phyloP scores from a whole-genome alignment of 345 rosid species.

The Triadica sebifera region DNA sequence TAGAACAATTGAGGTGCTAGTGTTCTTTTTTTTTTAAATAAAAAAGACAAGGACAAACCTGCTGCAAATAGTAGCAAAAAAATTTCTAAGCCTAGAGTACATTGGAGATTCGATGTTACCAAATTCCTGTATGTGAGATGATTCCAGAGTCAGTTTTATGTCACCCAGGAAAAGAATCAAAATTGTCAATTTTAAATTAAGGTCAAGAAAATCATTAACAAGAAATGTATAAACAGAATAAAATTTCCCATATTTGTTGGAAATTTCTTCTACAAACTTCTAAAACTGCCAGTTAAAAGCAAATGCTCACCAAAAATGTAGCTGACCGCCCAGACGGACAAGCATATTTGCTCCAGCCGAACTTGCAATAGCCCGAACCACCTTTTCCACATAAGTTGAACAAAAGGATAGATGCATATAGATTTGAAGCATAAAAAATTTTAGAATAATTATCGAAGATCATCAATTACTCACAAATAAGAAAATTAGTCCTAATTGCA shows the following conservation, averaged over 20 bases:
- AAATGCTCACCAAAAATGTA: constrained; percentile 66
- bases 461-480: background rate
- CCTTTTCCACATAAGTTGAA: constrained; percentile 38
- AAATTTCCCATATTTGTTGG: background rate
- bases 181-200: background rate
- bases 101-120: constrained; percentile 89
- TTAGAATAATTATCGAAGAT: background rate
- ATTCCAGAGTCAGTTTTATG: constrained; percentile 1
- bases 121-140: constrained; percentile 61
- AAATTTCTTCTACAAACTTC: constrained; percentile 9
- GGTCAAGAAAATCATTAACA: background rate
- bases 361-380: constrained; percentile 94
- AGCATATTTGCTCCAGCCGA: constrained; percentile 80
- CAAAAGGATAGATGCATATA: background rate
- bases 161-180: background rate
- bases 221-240: background rate
- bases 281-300: constrained; percentile 8
- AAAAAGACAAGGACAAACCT: constrained; percentile 38
- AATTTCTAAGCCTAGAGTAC: constrained; percentile 68
- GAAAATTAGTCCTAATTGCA: background rate
- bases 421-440: background rate
- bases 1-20: background rate
- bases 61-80: constrained; percentile 65
- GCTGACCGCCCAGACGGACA: constrained; percentile 73
- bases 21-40: background rate